phyloP scores from a whole-genome alignment of 2,329 filamentous ascomycete species.

The Samsoniella hepiali region DNA sequence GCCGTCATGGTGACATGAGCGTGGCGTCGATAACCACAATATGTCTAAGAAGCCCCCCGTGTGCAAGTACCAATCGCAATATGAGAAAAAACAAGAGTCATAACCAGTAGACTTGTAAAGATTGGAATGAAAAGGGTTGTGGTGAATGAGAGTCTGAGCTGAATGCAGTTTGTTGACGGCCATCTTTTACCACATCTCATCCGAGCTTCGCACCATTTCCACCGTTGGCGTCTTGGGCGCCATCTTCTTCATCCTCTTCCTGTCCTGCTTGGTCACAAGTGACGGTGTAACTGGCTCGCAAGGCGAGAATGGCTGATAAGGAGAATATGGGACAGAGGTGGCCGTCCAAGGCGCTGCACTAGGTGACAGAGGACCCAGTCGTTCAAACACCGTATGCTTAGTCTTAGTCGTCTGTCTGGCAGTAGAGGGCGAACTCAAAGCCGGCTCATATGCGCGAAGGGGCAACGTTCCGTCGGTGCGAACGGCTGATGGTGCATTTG shows the following conservation, averaged over 20 bases:
- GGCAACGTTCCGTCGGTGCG: slow-evolving; percentile 57
- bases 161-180: neutral
- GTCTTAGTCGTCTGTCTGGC: slow-evolving; percentile 53
- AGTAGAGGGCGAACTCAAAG: slow-evolving; percentile 48
- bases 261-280: slow-evolving; percentile 66
- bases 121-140: neutral
- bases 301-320: slow-evolving; percentile 76
- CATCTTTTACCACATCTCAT: slow-evolving; percentile 59
- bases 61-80: neutral
- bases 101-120: neutral
- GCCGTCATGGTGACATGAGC: slow-evolving; percentile 9
- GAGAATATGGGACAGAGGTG: slow-evolving; percentile 65
- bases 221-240: slow-evolving; percentile 61
- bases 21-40: neutral
- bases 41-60: slow-evolving; percentile 1
- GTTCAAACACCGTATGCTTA: slow-evolving; percentile 64
- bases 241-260: slow-evolving; percentile 64
- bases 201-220: slow-evolving; percentile 58
- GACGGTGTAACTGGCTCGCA: slow-evolving; percentile 74
- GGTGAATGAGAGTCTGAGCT: neutral
- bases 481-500: slow-evolving; percentile 52
- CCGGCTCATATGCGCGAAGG: slow-evolving; percentile 60
- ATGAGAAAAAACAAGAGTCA: neutral
- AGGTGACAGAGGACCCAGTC: slow-evolving; percentile 53
- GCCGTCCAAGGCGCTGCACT: slow-evolving; percentile 58